Percentiles rank a stretch among this genome's conserved stretches.
These are phyloP conservation scores for Candida odintsovae DNA, from an alignment of 805 yeast genomes.

Conservation along the genomic window DNA sequence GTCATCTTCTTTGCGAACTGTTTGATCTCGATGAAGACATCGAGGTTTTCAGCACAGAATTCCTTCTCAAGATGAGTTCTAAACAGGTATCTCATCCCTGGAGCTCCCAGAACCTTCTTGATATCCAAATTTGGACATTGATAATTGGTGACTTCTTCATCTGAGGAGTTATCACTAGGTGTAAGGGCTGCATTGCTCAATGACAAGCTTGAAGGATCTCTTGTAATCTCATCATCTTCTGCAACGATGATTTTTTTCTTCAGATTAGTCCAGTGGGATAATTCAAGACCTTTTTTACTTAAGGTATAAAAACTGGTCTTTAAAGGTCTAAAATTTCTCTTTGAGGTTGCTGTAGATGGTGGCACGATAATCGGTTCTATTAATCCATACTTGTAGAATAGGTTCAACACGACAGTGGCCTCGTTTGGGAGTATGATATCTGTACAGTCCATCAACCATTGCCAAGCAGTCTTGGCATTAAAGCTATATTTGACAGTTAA, in stretches of 20 bases:
- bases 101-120: constrained; percentile 54
- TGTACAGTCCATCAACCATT: constrained; percentile 90
- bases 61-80: constrained; percentile 57
- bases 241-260: constrained; percentile 9
- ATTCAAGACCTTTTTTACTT: constrained; percentile 35
- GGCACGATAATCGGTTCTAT: constrained; percentile 37
- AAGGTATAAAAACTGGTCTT: constrained; percentile 39
- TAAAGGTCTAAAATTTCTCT: constrained; percentile 26
- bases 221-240: constrained; percentile 13
- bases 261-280: constrained; percentile 29
- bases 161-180: constrained; percentile 9
- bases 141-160: constrained; percentile 7
- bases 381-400: constrained; percentile 42
- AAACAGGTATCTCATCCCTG: constrained; percentile 68
- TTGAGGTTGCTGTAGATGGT: constrained; percentile 29
- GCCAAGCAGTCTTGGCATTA: constrained; percentile 73
- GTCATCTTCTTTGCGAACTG: constrained; percentile 44
- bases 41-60: constrained; percentile 71
- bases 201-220: constrained; percentile 9
- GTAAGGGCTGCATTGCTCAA: constrained; percentile 14
- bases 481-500: constrained; percentile 40
- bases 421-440: constrained; percentile 52
- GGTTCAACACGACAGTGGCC: constrained; percentile 46
- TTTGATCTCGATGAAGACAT: constrained; percentile 57
- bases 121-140: constrained; percentile 11